Percentiles rank a stretch among this genome's conserved stretches.
These are phyloP conservation scores for Infundibulicybe gibba DNA, from an alignment of 768 basidiomycete species.

Conservation along the genomic window DNA sequence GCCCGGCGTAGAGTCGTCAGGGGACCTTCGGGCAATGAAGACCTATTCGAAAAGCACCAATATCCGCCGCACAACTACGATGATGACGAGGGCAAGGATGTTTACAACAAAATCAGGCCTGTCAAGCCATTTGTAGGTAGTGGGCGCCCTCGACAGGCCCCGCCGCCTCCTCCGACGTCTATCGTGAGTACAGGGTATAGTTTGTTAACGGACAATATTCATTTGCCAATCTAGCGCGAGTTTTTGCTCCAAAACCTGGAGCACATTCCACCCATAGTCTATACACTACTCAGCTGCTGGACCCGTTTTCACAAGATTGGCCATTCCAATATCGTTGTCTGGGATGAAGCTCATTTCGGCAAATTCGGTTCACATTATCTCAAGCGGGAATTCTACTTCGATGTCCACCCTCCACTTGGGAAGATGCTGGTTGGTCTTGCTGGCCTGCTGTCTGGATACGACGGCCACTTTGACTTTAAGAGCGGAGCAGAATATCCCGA, in stretches of 20 bases:
- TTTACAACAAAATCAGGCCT: constrained; percentile 45
- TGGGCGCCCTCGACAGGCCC: constrained; percentile 58
- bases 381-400: constrained; percentile 99
- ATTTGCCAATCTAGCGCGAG: constrained; percentile 47
- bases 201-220: constrained; percentile 4
- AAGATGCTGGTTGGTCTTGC: constrained; percentile 98
- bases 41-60: constrained; percentile 20
- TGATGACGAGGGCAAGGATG: constrained; percentile 51
- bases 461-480: constrained; percentile 92
- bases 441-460: constrained; percentile 87
- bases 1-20: constrained; percentile 46
- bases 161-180: constrained; percentile 63
- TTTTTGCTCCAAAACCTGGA: constrained; percentile 79
- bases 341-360: constrained; percentile 99
- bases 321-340: constrained; percentile 79
- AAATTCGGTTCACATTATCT: constrained; percentile 99
- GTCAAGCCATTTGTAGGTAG: constrained; percentile 41
- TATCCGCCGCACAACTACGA: constrained; percentile 18
- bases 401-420: constrained; percentile 96
- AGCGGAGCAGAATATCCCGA: constrained; percentile 84
- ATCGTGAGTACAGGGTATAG: constrained; percentile 36
- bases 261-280: constrained; percentile 73
- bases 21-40: constrained; percentile 13
- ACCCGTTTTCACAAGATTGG: constrained; percentile 95
- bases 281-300: constrained; percentile 93